Evolutionary conservation across 139 green algal genomes (phyloP), one percentile per base, ranked within the genome.

Genomic region (Coelastrella sp.): DNA sequence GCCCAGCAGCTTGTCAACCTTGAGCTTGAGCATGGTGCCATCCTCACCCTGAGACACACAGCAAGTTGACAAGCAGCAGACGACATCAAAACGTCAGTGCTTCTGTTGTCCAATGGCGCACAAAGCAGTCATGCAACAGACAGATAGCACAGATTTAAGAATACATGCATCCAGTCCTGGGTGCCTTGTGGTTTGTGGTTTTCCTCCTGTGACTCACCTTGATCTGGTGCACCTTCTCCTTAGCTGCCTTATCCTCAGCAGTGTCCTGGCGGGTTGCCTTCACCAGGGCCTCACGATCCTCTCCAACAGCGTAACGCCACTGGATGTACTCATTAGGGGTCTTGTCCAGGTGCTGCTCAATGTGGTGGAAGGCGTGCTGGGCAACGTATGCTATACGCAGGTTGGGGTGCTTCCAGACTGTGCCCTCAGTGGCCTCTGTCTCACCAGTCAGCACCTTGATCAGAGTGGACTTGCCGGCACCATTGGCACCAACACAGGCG

Each of bases 251-350:
- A 93, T 99, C 97, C 81, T 97, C 95, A 12, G 92, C 96, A 68
- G 96, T 94, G 56, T 93, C 91, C 90, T 93, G 89, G 90, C 95
- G 95, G 73, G 92, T 94, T 12, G 94, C 95, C 93, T 97, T 97
- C 65, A 91, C 86, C 89, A 97, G 93, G 10, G 93, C 94, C 95
- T 99, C 97, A 75, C 95, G 93, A 93, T 99, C 97, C 94, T 99
- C 97, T 88, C 97, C 97, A 61, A 91, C 95, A 59, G 94, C 95
- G 84, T 98, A 99, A 58, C 97, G 96, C 97, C 97, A 99, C 93
- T 96, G 94, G 93, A 99, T 98, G 95, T 99, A 99, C 95, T 99
- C 94, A 92, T 99, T 99, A 91, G 97, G 94, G 4, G 96, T 97
- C 94, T 97, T 98, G 89, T 98, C 95, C 87, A 99, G 92, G 92